phyloP scores from a whole-genome alignment of 2,329 filamentous ascomycete genomes.

The Periconia digitata region DNA sequence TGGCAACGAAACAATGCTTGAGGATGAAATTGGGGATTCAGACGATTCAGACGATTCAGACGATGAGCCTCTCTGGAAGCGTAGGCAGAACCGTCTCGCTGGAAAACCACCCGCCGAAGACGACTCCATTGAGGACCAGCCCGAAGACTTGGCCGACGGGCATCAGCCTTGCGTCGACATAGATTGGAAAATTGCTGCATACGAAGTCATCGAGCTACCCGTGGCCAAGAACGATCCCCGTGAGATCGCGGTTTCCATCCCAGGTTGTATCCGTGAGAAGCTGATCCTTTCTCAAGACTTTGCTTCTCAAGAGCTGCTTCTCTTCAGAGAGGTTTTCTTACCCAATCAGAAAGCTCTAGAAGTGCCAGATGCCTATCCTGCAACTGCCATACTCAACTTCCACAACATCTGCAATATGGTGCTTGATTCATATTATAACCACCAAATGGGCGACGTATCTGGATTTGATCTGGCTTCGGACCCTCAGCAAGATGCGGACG shows the following conservation, averaged over 20 bases:
- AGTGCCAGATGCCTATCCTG: conserved; percentile 21
- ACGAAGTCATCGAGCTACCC: conserved; percentile 17
- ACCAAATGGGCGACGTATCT: conserved; percentile 28
- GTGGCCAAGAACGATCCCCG: conserved; percentile 9
- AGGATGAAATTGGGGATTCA: no score
- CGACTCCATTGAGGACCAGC: no score
- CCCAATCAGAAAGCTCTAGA: conserved; percentile 23
- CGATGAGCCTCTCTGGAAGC: no score
- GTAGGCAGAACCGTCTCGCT: no score
- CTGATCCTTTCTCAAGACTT: conserved; percentile 30
- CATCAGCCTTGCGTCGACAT: no score
- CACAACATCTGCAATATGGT: conserved; percentile 36
- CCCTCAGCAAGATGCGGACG: conserved; percentile 9
- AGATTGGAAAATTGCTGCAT: conserved; percentile 21
- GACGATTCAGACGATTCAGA: no score
- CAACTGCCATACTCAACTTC: conserved; percentile 33
- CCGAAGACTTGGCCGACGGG: no score
- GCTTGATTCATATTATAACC: conserved; percentile 28
- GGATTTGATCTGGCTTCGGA: no score
- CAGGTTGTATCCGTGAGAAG: conserved; percentile 41
- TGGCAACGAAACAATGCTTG: no score
- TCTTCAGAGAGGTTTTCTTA: conserved; percentile 33
- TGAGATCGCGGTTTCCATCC: conserved; percentile 37
- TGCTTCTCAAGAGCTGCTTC: conserved; percentile 21
- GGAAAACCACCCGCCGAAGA: no score